Base-by-base conservation (phyloP, 2,329 filamentous ascomycete species). In the Ascosphaera aggregata region DNA sequence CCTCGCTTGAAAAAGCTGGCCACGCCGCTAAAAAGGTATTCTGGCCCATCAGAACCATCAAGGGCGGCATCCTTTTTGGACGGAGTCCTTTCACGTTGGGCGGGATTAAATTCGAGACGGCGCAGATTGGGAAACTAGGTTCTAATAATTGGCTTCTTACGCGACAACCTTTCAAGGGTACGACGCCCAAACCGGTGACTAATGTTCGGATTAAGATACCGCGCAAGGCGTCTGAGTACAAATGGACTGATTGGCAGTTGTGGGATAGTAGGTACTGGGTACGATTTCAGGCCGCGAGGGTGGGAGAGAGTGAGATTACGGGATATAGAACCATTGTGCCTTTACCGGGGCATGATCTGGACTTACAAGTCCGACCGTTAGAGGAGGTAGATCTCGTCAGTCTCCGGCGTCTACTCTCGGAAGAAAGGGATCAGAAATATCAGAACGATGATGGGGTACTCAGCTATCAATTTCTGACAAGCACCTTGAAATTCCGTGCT, bases 191-290 rank as follows among this genome's bases (percentile, higher is more conserved):
- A 18, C 37, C 42, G 19, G 18, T 46, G 3, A 50, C 54, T 2
- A 41, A 45, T 9, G 40, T 46, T 8, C 37, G 41, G 8, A 16
- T 53, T 13, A 39, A 45, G 3, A 30, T 52, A 17, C 42, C 50
- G 1, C 15, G 27, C 27, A 31, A 9, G 27, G 13, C 46, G n/a
- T 36, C 19, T 5, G 16, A n/a, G 20, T 42, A 44, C 3, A 38
- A 43, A 4, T 59, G 56, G 53, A 48, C 46, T 5, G 31, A 42
- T 9, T 65, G 56, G 51, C 52, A 54, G 3, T 56, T 73, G 13
- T 72, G 66, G 57, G 68, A 72, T 46, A 58, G 61, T 36, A 58
- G 69, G 16, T 71, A 58, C 50, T 73, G 69, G 69, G 55, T 73
- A 37, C 59, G 57, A 2, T 40, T 71, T 9, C 47, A 50, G 19